A percentile compares a stretch with the other conserved stretches of the same genome.
Conservation (phyloP, 2,329 filamentous ascomycete genomes). For the Fusarium sp. region DNA sequence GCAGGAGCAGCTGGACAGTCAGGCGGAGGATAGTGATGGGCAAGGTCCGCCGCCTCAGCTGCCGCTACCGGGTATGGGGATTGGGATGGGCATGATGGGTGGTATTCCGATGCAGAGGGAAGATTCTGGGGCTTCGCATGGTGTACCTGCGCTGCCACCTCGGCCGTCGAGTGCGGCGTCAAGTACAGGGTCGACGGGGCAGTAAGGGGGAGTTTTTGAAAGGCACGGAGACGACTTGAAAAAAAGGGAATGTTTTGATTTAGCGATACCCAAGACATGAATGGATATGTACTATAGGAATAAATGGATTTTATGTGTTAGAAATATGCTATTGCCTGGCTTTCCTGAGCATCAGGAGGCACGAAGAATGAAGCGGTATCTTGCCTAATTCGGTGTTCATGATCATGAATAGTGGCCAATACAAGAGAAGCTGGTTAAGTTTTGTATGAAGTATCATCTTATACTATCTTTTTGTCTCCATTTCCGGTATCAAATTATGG, state of each 20-base stretch:
- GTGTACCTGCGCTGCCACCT: constrained; percentile 46
- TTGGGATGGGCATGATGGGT: constrained; percentile 46
- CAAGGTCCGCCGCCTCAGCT: constrained; percentile 36
- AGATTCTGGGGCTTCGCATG: constrained; percentile 42
- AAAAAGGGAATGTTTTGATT: constrained; percentile 39
- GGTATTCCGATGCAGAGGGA: constrained; percentile 54
- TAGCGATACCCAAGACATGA: constrained; percentile 45
- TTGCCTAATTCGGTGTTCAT: background rate
- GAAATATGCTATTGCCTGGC: background rate
- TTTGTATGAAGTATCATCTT: background rate
- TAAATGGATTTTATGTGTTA: constrained; percentile 14
- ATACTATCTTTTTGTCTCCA: background rate
- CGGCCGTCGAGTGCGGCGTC: constrained; percentile 53
- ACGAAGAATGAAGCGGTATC: background rate
- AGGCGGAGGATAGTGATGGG: constrained; percentile 49
- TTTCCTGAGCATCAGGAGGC: background rate
- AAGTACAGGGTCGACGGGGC: constrained; percentile 55
- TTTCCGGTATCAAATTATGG: background rate
- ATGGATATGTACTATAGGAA: constrained; percentile 38
- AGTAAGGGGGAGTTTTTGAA: constrained; percentile 36
- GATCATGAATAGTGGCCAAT: too few species aligned
- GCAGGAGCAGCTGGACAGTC: constrained; percentile 51
- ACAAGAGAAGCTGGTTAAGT: too few species aligned
- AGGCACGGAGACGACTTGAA: background rate
- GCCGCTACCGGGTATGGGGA: constrained; percentile 36